Conservation (phyloP, 1,139 yeast species). For the Saccharomyces hybrid region DNA sequence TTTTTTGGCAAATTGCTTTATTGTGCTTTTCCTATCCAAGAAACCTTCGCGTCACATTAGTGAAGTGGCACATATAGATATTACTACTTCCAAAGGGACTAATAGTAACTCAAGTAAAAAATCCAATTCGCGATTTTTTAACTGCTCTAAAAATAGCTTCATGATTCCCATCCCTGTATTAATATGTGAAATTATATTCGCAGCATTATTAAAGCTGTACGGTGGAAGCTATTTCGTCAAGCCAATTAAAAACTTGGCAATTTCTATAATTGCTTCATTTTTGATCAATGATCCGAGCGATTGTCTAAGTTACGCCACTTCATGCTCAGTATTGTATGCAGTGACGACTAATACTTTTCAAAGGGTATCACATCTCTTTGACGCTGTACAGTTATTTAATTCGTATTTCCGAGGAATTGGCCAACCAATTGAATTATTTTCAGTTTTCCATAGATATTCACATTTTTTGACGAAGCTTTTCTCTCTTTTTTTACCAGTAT, state of each 20-base stretch:
- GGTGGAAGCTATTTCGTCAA: conserved; percentile 19
- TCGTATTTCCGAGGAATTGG: background rate
- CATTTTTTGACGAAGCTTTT: background rate
- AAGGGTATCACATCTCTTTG: background rate
- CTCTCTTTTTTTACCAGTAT: background rate
- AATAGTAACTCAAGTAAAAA: conserved; percentile 4
- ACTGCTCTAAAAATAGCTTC: background rate
- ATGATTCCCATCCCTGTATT: conserved; percentile 9
- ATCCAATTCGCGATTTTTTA: background rate
- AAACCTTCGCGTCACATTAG: conserved; percentile 18
- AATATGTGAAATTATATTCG: conserved; percentile 15
- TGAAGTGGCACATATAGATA: conserved; percentile 1
- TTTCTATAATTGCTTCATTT: conserved; percentile 27
- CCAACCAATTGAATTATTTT: background rate
- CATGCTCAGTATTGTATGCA: conserved; percentile 26
- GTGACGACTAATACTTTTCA: conserved; percentile 14
- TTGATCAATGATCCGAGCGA: conserved; percentile 28
- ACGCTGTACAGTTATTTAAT: background rate
- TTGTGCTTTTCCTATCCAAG: conserved; percentile 23
- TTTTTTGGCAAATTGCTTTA: conserved; percentile 24
- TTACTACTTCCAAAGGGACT: conserved; percentile 2
- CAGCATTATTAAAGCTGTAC: conserved; percentile 18
- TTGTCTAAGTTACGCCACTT: conserved; percentile 24
- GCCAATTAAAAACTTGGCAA: conserved; percentile 25
- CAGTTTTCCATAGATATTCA: background rate